These are phyloP conservation scores for Trametes versicolor DNA, from an alignment of 1,284 basidiomycete species.

Conservation along the genomic window DNA sequence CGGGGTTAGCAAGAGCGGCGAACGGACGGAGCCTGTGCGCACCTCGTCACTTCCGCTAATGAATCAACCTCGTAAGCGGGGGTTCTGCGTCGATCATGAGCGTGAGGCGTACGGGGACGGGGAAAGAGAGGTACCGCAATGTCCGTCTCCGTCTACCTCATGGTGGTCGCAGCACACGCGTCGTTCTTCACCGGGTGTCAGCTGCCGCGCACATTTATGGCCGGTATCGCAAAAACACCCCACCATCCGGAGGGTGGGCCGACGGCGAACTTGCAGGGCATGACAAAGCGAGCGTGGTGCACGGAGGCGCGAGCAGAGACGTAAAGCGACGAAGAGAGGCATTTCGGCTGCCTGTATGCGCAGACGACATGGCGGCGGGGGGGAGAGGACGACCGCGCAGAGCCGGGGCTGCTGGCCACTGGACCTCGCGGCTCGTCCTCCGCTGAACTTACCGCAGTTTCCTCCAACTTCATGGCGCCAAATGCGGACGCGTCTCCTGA, in stretches of 20 bases:
- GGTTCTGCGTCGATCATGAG: not conserved
- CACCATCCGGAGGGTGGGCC: not conserved
- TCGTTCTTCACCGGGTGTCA: not conserved
- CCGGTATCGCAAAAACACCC: not conserved
- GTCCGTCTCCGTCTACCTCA: not conserved
- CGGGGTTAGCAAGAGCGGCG: not conserved
- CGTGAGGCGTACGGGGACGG: not conserved
- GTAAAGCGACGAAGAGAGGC: not conserved
- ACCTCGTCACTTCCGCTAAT: not conserved
- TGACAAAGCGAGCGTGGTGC: not conserved
- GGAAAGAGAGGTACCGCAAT: not conserved
- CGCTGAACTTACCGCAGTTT: constrained; percentile 9
- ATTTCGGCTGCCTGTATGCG: not conserved
- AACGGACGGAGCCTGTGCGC: not conserved
- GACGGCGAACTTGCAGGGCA: not conserved
- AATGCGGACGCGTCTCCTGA: not conserved
- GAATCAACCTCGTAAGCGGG: not conserved
- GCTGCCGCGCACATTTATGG: not conserved
- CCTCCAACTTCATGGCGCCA: not conserved
- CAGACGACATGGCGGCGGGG: not conserved
- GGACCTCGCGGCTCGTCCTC: not conserved
- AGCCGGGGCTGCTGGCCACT: not conserved
- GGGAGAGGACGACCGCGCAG: not conserved
- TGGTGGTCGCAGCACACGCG: not conserved
- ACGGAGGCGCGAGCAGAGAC: not conserved